phyloP scores from a whole-genome alignment of 1,284 basidiomycete species.

The Polyporus tsugae region DNA sequence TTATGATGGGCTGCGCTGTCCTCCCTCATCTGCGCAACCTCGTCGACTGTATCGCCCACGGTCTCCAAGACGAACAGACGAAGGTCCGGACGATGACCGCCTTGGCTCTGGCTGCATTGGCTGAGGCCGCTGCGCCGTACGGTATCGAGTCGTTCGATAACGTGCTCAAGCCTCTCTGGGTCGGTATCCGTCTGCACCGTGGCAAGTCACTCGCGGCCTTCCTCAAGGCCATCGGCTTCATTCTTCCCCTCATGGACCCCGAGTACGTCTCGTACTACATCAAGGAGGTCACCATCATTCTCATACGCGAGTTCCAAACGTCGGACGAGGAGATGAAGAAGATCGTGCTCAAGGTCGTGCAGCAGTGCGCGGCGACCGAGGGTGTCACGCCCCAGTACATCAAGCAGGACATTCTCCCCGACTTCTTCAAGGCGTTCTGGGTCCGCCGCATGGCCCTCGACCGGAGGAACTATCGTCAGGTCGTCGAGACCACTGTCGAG shows the following conservation, averaged over 20 bases:
- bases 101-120: slow-evolving; percentile 93
- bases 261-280: slow-evolving; percentile 99
- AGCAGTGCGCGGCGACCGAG: slow-evolving; percentile 98
- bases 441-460: slow-evolving; percentile 98
- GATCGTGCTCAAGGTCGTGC: slow-evolving; percentile 98
- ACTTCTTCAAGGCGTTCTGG: slow-evolving; percentile 99
- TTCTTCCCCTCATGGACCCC: slow-evolving; percentile 99
- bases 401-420: slow-evolving; percentile 97
- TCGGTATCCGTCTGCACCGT: slow-evolving; percentile 96
- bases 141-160: slow-evolving; percentile 99
- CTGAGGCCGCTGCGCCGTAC: slow-evolving; percentile 97
- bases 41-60: slow-evolving; percentile 96
- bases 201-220: slow-evolving; percentile 99
- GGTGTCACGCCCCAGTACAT: slow-evolving; percentile 95
- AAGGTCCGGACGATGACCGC: slow-evolving; percentile 99
- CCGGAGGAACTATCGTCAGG: slow-evolving; percentile 94
- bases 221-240: slow-evolving; percentile 99
- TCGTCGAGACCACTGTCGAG: slow-evolving; percentile 98
- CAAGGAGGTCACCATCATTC: slow-evolving; percentile 96
- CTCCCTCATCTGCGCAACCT: slow-evolving; percentile 96
- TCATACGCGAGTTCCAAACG: slow-evolving; percentile 99
- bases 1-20: slow-evolving; percentile 99
- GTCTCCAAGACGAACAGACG: slow-evolving; percentile 97
- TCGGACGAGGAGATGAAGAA: slow-evolving; percentile 99
- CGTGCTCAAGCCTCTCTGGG: slow-evolving; percentile 97